phyloP scores from a whole-genome alignment of 495 filamentous ascomycete species.

The Daldinia decipiens region DNA sequence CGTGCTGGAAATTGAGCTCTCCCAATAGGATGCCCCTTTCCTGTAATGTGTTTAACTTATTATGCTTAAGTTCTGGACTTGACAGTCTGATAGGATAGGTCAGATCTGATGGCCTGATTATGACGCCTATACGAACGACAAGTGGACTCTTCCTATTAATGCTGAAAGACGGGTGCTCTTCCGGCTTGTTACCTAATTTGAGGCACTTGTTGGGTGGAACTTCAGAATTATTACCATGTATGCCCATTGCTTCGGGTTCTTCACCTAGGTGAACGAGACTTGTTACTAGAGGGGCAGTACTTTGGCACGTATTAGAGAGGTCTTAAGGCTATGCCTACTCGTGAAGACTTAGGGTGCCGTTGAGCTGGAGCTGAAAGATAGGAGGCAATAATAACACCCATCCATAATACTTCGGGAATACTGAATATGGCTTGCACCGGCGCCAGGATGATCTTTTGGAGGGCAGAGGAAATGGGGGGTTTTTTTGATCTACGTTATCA shows the following conservation, averaged over 20 bases:
- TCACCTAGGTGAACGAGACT: background rate
- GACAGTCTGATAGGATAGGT: conserved; percentile 9
- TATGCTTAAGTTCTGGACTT: background rate
- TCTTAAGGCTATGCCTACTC: background rate
- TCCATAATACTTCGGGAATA: background rate
- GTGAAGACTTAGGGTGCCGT: background rate
- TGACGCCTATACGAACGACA: background rate
- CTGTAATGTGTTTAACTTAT: conserved; percentile 10
- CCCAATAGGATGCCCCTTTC: background rate
- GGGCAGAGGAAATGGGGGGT: background rate
- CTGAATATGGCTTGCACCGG: background rate
- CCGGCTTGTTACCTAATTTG: background rate
- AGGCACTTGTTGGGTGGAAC: background rate
- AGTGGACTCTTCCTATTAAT: background rate
- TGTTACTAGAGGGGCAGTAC: background rate
- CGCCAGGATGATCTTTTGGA: background rate
- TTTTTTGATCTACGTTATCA: background rate
- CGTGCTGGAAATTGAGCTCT: background rate
- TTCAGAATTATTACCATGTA: background rate
- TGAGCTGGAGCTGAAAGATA: background rate
- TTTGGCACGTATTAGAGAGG: background rate
- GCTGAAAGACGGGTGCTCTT: background rate
- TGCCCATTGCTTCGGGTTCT: background rate
- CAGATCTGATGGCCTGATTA: conserved; percentile 4
- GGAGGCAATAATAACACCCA: background rate